Evolutionary conservation across 257 asterid genomes (phyloP).

Genomic region (Rehmannia glutinosa): DNA sequence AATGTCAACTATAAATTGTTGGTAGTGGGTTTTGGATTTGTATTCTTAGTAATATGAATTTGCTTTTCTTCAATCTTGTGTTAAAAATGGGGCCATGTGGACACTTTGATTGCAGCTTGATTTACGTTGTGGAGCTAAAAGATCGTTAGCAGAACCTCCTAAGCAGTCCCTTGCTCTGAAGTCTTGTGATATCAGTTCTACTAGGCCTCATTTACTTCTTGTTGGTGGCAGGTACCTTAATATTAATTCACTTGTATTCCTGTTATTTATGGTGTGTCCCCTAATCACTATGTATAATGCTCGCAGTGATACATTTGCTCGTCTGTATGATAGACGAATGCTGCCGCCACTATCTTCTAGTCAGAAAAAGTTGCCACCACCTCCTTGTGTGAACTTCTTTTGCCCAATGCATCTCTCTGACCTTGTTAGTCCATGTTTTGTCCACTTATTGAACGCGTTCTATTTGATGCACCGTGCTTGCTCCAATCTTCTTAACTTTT

Average conservation of each 20-base stretch:
- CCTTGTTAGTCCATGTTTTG: constrained; percentile 51
- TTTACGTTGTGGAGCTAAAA: constrained; percentile 87
- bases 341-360: constrained; percentile 92
- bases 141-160: constrained; percentile 81
- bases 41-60: neutral
- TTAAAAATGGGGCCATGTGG: too few relatives aligned
- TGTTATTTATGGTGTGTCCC: constrained; percentile 6
- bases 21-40: neutral
- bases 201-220: constrained; percentile 94
- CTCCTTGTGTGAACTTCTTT: constrained; percentile 86
- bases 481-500: neutral
- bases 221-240: constrained; percentile 89
- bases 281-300: constrained; percentile 20
- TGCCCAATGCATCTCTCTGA: constrained; percentile 98
- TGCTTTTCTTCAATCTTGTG: constrained; percentile 1
- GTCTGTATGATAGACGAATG: constrained; percentile 96
- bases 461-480: neutral
- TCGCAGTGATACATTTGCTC: constrained; percentile 96
- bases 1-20: neutral
- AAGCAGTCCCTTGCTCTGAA: constrained; percentile 73
- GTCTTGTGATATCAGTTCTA: constrained; percentile 85
- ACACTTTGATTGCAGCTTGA: constrained; percentile 64
- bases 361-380: constrained; percentile 73
- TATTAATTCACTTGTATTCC: constrained; percentile 16
- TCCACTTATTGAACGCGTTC: constrained; percentile 5